A percentile compares a stretch with the other conserved stretches of the same genome.
Evolutionary conservation across 352 stramenopile species (phyloP).

Genomic region (Halophytophthora polymorphica): DNA sequence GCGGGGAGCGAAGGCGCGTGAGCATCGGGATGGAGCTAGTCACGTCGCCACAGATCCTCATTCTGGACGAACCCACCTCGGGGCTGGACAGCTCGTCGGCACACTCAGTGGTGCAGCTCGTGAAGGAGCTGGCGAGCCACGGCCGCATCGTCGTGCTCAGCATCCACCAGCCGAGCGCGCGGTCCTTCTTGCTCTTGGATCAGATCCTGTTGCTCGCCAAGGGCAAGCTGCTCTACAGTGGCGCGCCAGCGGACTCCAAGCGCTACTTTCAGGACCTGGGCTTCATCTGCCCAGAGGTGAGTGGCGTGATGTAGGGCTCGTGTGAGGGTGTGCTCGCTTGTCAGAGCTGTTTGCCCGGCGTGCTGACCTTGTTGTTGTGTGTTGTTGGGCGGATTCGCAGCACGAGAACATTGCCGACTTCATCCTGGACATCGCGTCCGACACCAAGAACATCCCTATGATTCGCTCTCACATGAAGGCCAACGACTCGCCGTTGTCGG

Average conservation of each 20-base stretch:
- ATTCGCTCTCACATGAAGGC: conserved; percentile 49
- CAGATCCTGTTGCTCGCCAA: conserved; percentile 88
- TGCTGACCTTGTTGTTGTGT: conserved; percentile 7
- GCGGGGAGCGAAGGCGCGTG: conserved; percentile 90
- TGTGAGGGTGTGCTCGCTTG: neutral
- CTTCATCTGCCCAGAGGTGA: conserved; percentile 60
- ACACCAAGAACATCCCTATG: conserved; percentile 58
- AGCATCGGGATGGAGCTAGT: conserved; percentile 94
- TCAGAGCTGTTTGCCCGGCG: neutral
- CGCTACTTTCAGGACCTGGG: conserved; percentile 60
- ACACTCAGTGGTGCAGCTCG: conserved; percentile 87
- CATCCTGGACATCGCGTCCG: conserved; percentile 70
- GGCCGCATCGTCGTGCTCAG: conserved; percentile 82
- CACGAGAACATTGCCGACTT: conserved; percentile 84
- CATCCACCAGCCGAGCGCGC: conserved; percentile 89
- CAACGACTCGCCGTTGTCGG: conserved; percentile 17
- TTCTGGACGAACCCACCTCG: conserved; percentile 91
- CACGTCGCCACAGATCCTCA: conserved; percentile 81
- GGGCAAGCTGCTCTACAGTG: conserved; percentile 66
- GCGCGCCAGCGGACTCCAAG: conserved; percentile 43
- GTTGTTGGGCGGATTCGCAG: conserved; percentile 13
- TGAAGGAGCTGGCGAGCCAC: conserved; percentile 81
- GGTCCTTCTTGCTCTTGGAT: conserved; percentile 90
- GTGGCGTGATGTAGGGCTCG: neutral
- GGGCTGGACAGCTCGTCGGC: conserved; percentile 90